Percentiles rank a stretch among this genome's conserved stretches.
phyloP scores from a whole-genome alignment of 192 early-diverging fungal species.

The Podila horticola region DNA sequence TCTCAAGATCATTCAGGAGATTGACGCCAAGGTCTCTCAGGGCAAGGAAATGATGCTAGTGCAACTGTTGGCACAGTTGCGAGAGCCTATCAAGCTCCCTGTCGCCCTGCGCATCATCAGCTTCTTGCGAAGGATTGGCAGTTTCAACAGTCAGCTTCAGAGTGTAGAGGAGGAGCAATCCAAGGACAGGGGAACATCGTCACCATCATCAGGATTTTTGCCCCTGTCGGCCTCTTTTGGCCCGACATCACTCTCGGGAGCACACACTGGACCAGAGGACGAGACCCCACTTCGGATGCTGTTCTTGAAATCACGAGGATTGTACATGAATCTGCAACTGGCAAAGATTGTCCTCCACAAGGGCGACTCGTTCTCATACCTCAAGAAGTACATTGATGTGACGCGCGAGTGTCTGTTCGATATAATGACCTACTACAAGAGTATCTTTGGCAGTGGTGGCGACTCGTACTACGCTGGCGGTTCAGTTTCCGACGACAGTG shows the following conservation, averaged over 20 bases:
- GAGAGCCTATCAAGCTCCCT: slow-evolving; percentile 78
- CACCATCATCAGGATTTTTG: not conserved
- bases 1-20: slow-evolving; percentile 63
- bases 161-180: slow-evolving; percentile 19
- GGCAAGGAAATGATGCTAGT: slow-evolving; percentile 74
- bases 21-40: slow-evolving; percentile 71
- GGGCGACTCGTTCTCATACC: slow-evolving; percentile 65
- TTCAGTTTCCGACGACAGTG: slow-evolving; percentile 7
- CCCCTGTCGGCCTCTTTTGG: not conserved
- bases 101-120: slow-evolving; percentile 81
- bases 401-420: slow-evolving; percentile 86
- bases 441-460: slow-evolving; percentile 68
- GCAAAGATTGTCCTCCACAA: slow-evolving; percentile 61
- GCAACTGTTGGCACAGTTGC: slow-evolving; percentile 74
- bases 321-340: slow-evolving; percentile 66
- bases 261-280: slow-evolving; percentile 23
- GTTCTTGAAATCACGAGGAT: slow-evolving; percentile 77
- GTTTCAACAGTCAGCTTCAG: slow-evolving; percentile 50
- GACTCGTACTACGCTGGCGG: slow-evolving; percentile 22
- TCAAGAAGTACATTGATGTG: slow-evolving; percentile 82
- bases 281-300: slow-evolving; percentile 78
- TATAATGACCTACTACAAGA: slow-evolving; percentile 82
- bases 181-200: not conserved
- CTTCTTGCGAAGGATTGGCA: slow-evolving; percentile 77
- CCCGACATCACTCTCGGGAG: not conserved